phyloP scores from a whole-genome alignment of 495 filamentous ascomycete genomes.

The Polyplosphaeria fusca region DNA sequence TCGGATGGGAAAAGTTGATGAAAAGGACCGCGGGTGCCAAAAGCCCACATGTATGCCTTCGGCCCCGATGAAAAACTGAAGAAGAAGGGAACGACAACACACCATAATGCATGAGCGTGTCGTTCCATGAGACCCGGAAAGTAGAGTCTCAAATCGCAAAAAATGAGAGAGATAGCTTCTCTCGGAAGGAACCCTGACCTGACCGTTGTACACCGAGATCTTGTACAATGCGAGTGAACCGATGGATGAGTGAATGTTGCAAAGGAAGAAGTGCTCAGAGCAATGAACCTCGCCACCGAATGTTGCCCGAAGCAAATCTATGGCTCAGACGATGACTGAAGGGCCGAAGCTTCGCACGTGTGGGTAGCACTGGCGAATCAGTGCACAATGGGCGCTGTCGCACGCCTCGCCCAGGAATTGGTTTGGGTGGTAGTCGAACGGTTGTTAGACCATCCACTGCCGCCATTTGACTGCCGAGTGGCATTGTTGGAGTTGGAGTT shows the following conservation, averaged over 20 bases:
- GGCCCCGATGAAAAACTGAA: not conserved
- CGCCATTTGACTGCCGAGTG: slow-evolving; percentile 6
- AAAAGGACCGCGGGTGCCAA: not conserved
- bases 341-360: not conserved
- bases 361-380: not conserved
- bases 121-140: too few relatives aligned
- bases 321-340: not conserved
- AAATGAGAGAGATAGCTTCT: too few relatives aligned
- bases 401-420: slow-evolving; percentile 19
- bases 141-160: too few relatives aligned
- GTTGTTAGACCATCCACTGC: slow-evolving; percentile 11
- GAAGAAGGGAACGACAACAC: not conserved
- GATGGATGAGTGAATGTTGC: too few relatives aligned
- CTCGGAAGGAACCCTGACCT: too few relatives aligned
- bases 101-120: not conserved
- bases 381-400: slow-evolving; percentile 18
- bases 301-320: not conserved
- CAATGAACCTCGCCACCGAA: not conserved
- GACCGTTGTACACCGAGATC: not conserved
- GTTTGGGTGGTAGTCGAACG: slow-evolving; percentile 12
- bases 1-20: not conserved
- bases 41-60: not conserved
- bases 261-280: not conserved
- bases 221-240: too few relatives aligned
- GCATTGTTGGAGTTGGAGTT: slow-evolving; percentile 1